These are phyloP conservation scores for Talaromyces rugulosus DNA, from an alignment of 2,329 filamentous ascomycete species.

Conservation along the genomic window DNA sequence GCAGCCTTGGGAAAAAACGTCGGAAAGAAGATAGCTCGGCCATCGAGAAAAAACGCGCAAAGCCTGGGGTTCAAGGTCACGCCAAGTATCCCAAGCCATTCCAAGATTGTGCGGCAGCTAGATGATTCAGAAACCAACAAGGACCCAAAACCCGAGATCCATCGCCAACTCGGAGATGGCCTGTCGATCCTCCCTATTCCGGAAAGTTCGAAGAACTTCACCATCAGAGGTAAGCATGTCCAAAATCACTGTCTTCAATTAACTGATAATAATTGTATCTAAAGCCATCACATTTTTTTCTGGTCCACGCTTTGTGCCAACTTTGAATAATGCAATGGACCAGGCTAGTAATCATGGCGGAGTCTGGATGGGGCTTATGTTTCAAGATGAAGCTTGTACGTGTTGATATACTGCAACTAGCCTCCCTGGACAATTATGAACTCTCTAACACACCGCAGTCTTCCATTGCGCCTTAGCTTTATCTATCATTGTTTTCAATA, in stretches of 20 bases:
- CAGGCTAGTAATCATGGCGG: neutral
- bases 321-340: conserved; percentile 7
- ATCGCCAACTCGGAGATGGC: conserved; percentile 8
- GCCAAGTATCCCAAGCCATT: neutral
- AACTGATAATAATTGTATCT: neutral
- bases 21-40: conserved; percentile 10
- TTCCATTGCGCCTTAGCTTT: conserved; percentile 12
- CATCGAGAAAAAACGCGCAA: conserved; percentile 10
- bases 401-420: neutral
- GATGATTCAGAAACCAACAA: neutral
- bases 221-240: conserved; percentile 4
- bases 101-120: neutral
- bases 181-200: conserved; percentile 2
- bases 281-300: conserved; percentile 10
- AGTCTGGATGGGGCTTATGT: conserved; percentile 7
- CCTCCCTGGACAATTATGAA: neutral
- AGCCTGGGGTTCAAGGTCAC: neutral
- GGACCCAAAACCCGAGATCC: neutral
- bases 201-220: conserved; percentile 1
- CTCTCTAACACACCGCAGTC: neutral
- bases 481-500: conserved; percentile 2
- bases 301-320: conserved; percentile 6
- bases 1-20: conserved; percentile 11
- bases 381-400: conserved; percentile 11
- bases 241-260: neutral